Evolutionary conservation across 495 filamentous ascomycete species (phyloP).

Genomic region (Podospora comata): DNA sequence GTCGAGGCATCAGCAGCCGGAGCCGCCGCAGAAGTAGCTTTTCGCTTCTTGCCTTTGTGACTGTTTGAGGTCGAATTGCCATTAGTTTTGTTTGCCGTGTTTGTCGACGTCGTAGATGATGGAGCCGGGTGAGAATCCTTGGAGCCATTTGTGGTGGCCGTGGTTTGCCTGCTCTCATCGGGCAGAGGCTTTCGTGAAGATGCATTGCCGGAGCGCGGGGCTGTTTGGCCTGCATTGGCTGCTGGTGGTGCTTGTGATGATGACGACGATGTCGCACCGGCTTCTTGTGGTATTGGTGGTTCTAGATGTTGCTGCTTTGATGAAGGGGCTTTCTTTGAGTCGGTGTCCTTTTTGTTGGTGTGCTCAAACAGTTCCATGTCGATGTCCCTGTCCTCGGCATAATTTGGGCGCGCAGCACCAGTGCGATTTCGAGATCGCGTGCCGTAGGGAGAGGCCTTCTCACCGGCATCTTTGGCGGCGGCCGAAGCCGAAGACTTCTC

Average conservation of each 20-base stretch:
- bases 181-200: constrained; percentile 35
- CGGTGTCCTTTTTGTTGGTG: constrained; percentile 47
- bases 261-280: constrained; percentile 26
- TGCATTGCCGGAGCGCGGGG: constrained; percentile 27
- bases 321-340: constrained; percentile 48
- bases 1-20: constrained; percentile 30
- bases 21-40: constrained; percentile 31
- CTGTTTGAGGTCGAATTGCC: background rate
- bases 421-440: constrained; percentile 92
- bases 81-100: constrained; percentile 37
- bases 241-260: constrained; percentile 21
- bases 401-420: constrained; percentile 79
- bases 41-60: constrained; percentile 68
- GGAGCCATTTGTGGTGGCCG: constrained; percentile 24
- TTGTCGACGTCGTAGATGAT: constrained; percentile 28
- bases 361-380: constrained; percentile 71
- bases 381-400: constrained; percentile 92
- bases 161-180: constrained; percentile 30
- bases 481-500: background rate
- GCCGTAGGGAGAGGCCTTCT: constrained; percentile 71
- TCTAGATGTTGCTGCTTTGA: constrained; percentile 21
- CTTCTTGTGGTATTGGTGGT: constrained; percentile 6
- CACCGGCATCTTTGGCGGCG: constrained; percentile 18
- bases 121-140: constrained; percentile 26
- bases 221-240: constrained; percentile 20